phyloP scores from a whole-genome alignment of 192 early-diverging fungal genomes.

The Rhizoclosmatium globosum region DNA sequence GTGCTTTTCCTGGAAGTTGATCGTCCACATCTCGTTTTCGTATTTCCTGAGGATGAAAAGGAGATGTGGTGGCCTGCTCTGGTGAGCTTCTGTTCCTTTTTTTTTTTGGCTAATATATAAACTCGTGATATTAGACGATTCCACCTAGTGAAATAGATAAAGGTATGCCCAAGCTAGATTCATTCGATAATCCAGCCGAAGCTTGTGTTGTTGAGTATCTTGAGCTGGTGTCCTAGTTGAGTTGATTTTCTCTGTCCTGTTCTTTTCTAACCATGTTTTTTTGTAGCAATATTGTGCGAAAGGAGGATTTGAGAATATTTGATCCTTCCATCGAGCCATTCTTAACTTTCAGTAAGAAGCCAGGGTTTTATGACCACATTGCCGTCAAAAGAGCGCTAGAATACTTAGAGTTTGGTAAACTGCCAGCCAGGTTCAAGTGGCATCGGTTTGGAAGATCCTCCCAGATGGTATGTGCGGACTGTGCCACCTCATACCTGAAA shows the following conservation, averaged over 20 bases:
- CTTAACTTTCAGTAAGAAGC: conserved; percentile 39
- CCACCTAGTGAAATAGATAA: conserved; percentile 37
- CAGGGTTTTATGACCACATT: conserved; percentile 40
- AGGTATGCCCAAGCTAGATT: conserved; percentile 37
- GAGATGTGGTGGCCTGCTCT: conserved; percentile 56
- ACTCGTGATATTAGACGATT: conserved; percentile 34
- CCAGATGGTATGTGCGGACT: background rate
- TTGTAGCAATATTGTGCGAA: conserved; percentile 37
- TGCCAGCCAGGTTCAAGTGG: conserved; percentile 24
- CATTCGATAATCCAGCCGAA: conserved; percentile 26
- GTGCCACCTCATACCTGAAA: background rate
- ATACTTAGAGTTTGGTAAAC: conserved; percentile 31
- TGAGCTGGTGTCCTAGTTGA: conserved; percentile 38
- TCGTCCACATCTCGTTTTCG: conserved; percentile 38
- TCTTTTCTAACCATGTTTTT: background rate
- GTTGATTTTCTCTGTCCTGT: background rate
- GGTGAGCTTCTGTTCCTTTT: conserved; percentile 25
- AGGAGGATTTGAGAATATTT: conserved; percentile 43
- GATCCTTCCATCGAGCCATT: conserved; percentile 51
- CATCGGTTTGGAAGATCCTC: conserved; percentile 11
- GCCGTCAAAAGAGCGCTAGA: conserved; percentile 34
- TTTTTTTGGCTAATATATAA: background rate
- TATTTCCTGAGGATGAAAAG: conserved; percentile 42
- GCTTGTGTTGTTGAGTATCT: conserved; percentile 43
- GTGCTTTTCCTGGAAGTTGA: conserved; percentile 12